Base-by-base conservation (phyloP, 208 protist species). In the Wallacemonas collosoma region DNA sequence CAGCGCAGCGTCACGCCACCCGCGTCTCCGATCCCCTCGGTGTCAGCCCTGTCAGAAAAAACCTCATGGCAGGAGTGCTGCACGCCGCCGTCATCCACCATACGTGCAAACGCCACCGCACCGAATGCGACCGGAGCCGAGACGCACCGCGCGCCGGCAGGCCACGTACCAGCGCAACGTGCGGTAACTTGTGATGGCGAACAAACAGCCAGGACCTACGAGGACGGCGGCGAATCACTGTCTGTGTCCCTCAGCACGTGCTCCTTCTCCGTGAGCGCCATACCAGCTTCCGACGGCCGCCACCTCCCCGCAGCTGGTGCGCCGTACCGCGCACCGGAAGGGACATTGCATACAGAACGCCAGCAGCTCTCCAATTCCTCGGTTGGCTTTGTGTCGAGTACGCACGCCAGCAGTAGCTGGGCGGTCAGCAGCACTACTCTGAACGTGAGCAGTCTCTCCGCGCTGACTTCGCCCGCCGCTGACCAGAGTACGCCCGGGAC, bases 381-480 rank as follows among this genome's bases (percentile, higher is more conserved):
- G 14, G 53, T 17, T 5, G 53, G 53, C 17, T 0, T 57, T 8
- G 53, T 17, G 53, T 57, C 53, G 5, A 57, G 15, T 17, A 8
- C 14, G 17, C 53, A 57, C 53, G 53, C 53, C 9, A 57, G 2
- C 53, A 57, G 53, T 17, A 57, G 53, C 60, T 65, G 60, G 60
- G 60, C 60, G 40, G 60, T 51, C 15, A 65, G 43, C 43, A 65
- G 60, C 26, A 65, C 60, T 17, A 65, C 60, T 11, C 60, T 82
- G 1, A 78, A 74, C 9, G 55, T 78, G 6, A 82, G 77, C 70
- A 82, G 72, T 47, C 74, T 71, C 57, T 75, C 73, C 4, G 40
- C 63, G n/a, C 50, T 48, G 66, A 53, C 69, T 53, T 2, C 43
- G 35, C 12, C 36, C 15, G 12, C 40, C 50, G 39, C 12, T 6